A percentile compares a stretch with the other conserved stretches of the same genome.
These are phyloP conservation scores for Penicillium ochrochloron DNA, from an alignment of 495 filamentous ascomycete species.

Conservation along the genomic window DNA sequence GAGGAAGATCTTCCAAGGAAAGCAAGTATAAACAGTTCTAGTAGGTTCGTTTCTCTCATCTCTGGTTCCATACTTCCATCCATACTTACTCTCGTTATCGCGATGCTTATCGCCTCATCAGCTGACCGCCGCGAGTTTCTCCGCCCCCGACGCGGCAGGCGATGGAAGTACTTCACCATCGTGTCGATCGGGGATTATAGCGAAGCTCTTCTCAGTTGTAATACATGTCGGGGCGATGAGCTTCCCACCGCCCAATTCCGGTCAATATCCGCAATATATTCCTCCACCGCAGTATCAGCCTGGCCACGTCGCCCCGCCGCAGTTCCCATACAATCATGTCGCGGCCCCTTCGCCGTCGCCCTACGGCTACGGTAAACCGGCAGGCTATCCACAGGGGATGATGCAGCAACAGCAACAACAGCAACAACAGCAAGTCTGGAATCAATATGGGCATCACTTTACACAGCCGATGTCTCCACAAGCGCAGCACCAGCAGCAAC, in stretches of 20 bases:
- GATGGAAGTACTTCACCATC: constrained; percentile 12
- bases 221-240: constrained; percentile 51
- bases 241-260: constrained; percentile 53
- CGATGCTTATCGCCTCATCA: constrained; percentile 31
- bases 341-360: constrained; percentile 35
- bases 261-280: constrained; percentile 44
- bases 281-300: constrained; percentile 43
- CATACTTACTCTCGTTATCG: constrained; percentile 13
- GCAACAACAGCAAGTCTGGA: constrained; percentile 36
- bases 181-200: constrained; percentile 23
- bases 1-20: too few relatives aligned
- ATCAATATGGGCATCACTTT: constrained; percentile 35
- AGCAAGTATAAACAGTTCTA: too few relatives aligned
- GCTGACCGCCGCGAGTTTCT: constrained; percentile 41
- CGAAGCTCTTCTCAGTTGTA: constrained; percentile 26
- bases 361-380: constrained; percentile 47
- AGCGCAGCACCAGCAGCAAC: constrained; percentile 25
- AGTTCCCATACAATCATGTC: constrained; percentile 49
- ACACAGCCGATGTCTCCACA: constrained; percentile 15
- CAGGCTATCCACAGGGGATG: constrained; percentile 44
- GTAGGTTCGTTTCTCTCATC: background rate
- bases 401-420: constrained; percentile 32
- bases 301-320: constrained; percentile 41
- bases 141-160: constrained; percentile 43
- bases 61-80: background rate